phyloP scores from a whole-genome alignment of 2,329 filamentous ascomycete genomes.

The Aspergillus clavatus region DNA sequence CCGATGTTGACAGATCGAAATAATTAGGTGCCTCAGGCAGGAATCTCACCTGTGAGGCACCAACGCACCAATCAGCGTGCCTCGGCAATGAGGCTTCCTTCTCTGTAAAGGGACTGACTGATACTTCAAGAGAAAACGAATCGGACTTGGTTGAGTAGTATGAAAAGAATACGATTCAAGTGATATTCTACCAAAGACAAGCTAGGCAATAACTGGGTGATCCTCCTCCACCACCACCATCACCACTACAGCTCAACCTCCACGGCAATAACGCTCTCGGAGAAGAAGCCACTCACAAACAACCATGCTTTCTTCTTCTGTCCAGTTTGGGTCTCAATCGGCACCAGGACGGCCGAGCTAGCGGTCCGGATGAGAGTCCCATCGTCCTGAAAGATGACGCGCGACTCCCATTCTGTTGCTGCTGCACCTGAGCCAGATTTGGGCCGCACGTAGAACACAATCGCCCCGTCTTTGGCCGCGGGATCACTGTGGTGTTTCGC shows the following conservation, averaged over 20 bases:
- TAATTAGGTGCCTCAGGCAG: not conserved
- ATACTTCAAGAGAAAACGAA: too few species aligned
- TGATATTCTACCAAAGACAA: too few species aligned
- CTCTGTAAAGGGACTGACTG: too few species aligned
- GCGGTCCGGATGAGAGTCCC: conserved; percentile 47
- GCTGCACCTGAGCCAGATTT: conserved; percentile 12
- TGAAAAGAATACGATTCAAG: too few species aligned
- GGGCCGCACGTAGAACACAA: conserved; percentile 46
- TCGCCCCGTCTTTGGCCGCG: conserved; percentile 37
- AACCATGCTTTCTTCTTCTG: conserved; percentile 50
- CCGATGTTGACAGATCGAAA: not conserved
- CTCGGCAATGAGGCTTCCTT: too few species aligned
- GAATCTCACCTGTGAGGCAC: not conserved
- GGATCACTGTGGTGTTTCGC: conserved; percentile 26
- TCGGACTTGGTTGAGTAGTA: too few species aligned
- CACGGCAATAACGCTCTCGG: conserved; percentile 47
- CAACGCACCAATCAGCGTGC: not conserved
- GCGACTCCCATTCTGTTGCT: conserved; percentile 38
- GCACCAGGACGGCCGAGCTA: conserved; percentile 51
- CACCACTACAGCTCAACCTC: conserved; percentile 53
- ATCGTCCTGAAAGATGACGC: conserved; percentile 56
- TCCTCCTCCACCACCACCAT: too few species aligned
- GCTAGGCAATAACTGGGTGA: too few species aligned
- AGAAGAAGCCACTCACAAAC: conserved; percentile 54
- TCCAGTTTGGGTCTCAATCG: conserved; percentile 46